A percentile compares a stretch with the other conserved stretches of the same genome.
Conservation (phyloP, 2,329 filamentous ascomycete genomes). For the Beauveria scarabaeidicola region DNA sequence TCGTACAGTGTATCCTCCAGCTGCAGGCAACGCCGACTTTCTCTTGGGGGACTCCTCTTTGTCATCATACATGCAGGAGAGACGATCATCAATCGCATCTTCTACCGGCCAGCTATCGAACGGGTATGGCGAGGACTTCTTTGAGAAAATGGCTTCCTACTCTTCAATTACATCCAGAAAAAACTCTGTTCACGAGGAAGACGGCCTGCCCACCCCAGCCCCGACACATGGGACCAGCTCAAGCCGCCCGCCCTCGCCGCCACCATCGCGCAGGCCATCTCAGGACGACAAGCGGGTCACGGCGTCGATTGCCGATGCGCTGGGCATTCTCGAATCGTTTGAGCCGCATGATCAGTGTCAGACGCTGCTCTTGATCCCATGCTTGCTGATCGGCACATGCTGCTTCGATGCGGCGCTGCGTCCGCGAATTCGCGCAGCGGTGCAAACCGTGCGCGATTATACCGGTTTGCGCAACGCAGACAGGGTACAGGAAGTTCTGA, state of each 20-base stretch:
- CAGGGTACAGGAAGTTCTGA: slow-evolving; percentile 43
- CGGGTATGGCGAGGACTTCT: not conserved
- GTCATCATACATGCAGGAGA: slow-evolving; percentile 14
- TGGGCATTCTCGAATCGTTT: slow-evolving; percentile 47
- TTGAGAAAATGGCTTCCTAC: slow-evolving; percentile 16
- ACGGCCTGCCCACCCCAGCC: slow-evolving; percentile 17
- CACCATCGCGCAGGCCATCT: slow-evolving; percentile 37
- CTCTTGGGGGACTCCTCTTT: slow-evolving; percentile 15
- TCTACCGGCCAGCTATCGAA: slow-evolving; percentile 11
- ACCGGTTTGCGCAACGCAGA: slow-evolving; percentile 53
- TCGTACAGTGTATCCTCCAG: slow-evolving; percentile 47
- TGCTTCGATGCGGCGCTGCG: slow-evolving; percentile 46
- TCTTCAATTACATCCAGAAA: slow-evolving; percentile 29
- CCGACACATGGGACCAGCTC: slow-evolving; percentile 12
- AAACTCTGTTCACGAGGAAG: slow-evolving; percentile 32
- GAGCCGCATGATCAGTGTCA: slow-evolving; percentile 49
- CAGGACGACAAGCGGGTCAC: slow-evolving; percentile 45
- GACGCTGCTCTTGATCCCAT: slow-evolving; percentile 51
- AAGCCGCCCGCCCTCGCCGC: slow-evolving; percentile 30
- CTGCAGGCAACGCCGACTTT: not conserved
- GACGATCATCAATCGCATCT: slow-evolving; percentile 12
- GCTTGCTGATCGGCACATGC: slow-evolving; percentile 52
- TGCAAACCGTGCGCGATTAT: slow-evolving; percentile 46
- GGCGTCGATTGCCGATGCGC: slow-evolving; percentile 46
- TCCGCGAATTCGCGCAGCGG: slow-evolving; percentile 40